Evolutionary conservation across 2,329 filamentous ascomycete genomes (phyloP).

Genomic region (Sclerotinia trifoliorum): DNA sequence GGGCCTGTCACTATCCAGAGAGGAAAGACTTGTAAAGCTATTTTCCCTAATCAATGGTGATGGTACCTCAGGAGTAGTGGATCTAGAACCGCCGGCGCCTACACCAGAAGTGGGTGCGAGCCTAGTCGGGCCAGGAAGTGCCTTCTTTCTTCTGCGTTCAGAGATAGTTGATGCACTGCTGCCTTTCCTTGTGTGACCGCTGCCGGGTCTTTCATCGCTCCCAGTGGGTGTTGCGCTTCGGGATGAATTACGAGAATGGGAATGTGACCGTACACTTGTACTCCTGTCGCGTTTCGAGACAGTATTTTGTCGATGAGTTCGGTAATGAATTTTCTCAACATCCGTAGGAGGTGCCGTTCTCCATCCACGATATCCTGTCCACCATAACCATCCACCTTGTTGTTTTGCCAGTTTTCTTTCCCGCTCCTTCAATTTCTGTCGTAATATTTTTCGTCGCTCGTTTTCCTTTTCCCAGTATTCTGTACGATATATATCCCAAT

Average conservation of each 20-base stretch:
- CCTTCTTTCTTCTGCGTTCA: constrained; percentile 36
- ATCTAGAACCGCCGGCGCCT: constrained; percentile 20
- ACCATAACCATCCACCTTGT: constrained; percentile 77
- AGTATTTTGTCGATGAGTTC: constrained; percentile 31
- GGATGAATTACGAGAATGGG: constrained; percentile 41
- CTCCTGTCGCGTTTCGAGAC: constrained; percentile 34
- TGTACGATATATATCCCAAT: constrained; percentile 91
- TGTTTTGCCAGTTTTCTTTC: constrained; percentile 67
- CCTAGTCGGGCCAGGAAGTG: constrained; percentile 26
- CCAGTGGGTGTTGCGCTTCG: constrained; percentile 39
- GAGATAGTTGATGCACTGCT: constrained; percentile 37
- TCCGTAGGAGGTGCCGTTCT: constrained; percentile 38
- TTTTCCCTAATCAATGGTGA: constrained; percentile 38
- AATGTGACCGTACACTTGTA: constrained; percentile 37
- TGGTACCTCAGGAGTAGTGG: constrained; percentile 37
- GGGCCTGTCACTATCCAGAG: constrained; percentile 36
- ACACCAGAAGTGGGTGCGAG: constrained; percentile 29
- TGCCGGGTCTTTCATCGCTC: constrained; percentile 35
- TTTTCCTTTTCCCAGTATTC: constrained; percentile 99
- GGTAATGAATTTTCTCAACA: constrained; percentile 38
- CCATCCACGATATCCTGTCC: constrained; percentile 70
- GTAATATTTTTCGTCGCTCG: constrained; percentile 73
- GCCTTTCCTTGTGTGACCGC: constrained; percentile 33
- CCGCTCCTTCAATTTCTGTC: constrained; percentile 65
- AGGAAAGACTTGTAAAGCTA: constrained; percentile 38